These are phyloP conservation scores for Trebouxia gelatinosa DNA, from an alignment of 163 green algal species.

Conservation along the genomic window DNA sequence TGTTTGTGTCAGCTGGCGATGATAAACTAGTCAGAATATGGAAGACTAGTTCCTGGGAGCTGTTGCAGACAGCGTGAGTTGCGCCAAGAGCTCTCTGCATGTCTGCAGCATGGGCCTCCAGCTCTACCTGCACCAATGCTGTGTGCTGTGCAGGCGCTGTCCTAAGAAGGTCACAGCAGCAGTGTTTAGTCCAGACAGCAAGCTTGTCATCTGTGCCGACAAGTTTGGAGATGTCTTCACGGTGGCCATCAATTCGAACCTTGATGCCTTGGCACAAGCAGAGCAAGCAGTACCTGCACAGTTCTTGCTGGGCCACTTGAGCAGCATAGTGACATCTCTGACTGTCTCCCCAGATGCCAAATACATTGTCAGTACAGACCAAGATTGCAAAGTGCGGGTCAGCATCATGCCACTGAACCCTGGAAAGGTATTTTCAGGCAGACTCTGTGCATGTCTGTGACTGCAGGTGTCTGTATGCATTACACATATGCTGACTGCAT, in stretches of 20 bases:
- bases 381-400: slow-evolving; percentile 63
- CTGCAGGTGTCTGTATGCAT: too few relatives aligned
- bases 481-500: too few relatives aligned
- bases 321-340: slow-evolving; percentile 66
- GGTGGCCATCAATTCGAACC: too few relatives aligned
- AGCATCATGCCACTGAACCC: slow-evolving; percentile 56
- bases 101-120: background rate
- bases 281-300: background rate
- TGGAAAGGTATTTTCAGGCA: too few relatives aligned
- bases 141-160: background rate
- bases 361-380: slow-evolving; percentile 64
- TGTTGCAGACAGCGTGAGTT: background rate
- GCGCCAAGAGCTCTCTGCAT: background rate
- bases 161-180: slow-evolving; percentile 57
- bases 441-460: too few relatives aligned
- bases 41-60: background rate
- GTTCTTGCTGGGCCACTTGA: slow-evolving; percentile 68
- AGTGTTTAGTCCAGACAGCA: slow-evolving; percentile 45
- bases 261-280: background rate
- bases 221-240: slow-evolving; percentile 71
- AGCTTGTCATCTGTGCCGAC: slow-evolving; percentile 55
- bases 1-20: slow-evolving; percentile 4
- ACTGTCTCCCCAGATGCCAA: slow-evolving; percentile 34
- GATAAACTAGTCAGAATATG: slow-evolving; percentile 8
- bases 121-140: background rate